A percentile compares a stretch with the other conserved stretches of the same genome.
These are phyloP conservation scores for Pleurotus salmoneostramineus DNA, from an alignment of 768 basidiomycete species.

Conservation along the genomic window DNA sequence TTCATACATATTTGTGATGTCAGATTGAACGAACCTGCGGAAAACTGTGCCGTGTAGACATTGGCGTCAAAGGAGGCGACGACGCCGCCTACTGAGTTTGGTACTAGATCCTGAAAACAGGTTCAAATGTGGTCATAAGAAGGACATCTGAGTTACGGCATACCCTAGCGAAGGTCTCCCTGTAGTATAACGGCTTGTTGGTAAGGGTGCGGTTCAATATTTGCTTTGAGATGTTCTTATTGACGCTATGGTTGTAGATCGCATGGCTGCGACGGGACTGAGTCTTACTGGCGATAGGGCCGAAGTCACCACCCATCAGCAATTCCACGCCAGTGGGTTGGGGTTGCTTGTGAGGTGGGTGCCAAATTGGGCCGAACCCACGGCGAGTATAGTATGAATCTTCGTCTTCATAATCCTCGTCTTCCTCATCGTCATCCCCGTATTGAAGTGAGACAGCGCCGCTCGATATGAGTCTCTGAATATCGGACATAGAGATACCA, in stretches of 20 bases:
- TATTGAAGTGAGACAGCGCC: background rate
- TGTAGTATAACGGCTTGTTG: conserved; percentile 28
- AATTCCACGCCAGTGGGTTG: conserved; percentile 61
- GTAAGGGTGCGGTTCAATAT: conserved; percentile 38
- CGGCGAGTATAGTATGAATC: conserved; percentile 28
- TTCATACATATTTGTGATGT: background rate
- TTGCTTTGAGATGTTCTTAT: conserved; percentile 44
- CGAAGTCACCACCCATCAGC: conserved; percentile 78
- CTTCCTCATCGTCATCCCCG: conserved; percentile 21
- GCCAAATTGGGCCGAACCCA: conserved; percentile 19
- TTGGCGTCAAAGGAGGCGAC: conserved; percentile 72
- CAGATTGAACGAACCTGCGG: conserved; percentile 43
- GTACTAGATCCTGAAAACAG: conserved; percentile 55
- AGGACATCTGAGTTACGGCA: conserved; percentile 16
- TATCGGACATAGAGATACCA: background rate
- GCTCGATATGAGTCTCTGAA: background rate
- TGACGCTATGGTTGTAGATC: conserved; percentile 9
- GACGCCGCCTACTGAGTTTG: conserved; percentile 76
- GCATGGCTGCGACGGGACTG: conserved; percentile 26
- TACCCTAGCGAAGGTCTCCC: conserved; percentile 57
- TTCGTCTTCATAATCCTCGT: conserved; percentile 34
- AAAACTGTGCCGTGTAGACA: conserved; percentile 85
- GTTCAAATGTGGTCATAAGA: conserved; percentile 6
- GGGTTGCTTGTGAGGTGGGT: conserved; percentile 46
- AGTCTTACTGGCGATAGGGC: conserved; percentile 52